Evolutionary conservation across 345 rosid species (phyloP).

Genomic region (Draba incana): DNA sequence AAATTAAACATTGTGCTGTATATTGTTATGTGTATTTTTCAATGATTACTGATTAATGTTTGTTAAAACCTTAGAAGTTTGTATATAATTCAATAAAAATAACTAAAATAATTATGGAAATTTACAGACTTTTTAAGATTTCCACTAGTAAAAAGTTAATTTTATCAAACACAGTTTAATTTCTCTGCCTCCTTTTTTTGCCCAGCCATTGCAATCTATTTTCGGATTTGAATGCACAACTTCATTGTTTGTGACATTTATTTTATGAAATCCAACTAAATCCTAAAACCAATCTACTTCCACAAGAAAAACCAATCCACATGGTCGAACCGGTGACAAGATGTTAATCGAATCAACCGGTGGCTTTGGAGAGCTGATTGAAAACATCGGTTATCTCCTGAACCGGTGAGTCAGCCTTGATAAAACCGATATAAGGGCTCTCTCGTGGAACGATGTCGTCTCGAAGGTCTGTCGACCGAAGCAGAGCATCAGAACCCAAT

Average conservation of each 20-base stretch:
- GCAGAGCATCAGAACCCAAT: conserved; percentile 67
- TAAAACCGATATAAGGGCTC: conserved; percentile 58
- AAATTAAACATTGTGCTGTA: too few relatives aligned
- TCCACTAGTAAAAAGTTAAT: neutral
- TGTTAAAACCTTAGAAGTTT: neutral
- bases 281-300: neutral
- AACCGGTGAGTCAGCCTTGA: conserved; percentile 51
- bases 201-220: neutral
- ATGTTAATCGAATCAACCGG: conserved; percentile 30
- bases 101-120: neutral
- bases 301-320: conserved; percentile 1
- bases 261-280: neutral
- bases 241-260: conserved; percentile 18
- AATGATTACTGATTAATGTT: neutral
- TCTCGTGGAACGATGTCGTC: conserved; percentile 73
- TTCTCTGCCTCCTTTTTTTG: neutral
- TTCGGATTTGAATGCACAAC: neutral
- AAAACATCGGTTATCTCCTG: conserved; percentile 60
- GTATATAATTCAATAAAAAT: neutral
- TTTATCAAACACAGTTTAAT: neutral
- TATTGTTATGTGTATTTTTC: neutral
- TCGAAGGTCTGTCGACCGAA: conserved; percentile 59
- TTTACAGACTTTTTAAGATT: neutral
- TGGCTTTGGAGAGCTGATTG: conserved; percentile 57
- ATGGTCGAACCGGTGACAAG: conserved; percentile 15